phyloP scores from a whole-genome alignment of 257 asterid species.

The Henckelia pumila region DNA sequence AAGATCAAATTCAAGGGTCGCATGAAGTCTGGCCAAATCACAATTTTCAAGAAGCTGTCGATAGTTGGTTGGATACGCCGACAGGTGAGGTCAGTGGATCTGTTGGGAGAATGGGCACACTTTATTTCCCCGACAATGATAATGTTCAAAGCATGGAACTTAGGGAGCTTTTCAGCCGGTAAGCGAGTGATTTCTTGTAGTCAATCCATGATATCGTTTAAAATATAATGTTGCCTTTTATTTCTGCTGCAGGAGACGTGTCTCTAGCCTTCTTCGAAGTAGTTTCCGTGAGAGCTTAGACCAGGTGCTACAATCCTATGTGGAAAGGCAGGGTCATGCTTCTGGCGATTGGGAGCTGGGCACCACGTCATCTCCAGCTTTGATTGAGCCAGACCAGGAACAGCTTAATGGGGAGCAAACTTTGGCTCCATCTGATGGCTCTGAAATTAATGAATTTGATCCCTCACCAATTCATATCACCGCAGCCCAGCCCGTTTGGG shows the following conservation, averaged over 20 bases:
- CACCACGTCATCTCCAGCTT: slow-evolving; percentile 41
- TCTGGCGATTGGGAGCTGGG: slow-evolving; percentile 64
- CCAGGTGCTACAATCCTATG: slow-evolving; percentile 66
- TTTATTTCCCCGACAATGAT: slow-evolving; percentile 55
- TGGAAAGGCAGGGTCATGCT: slow-evolving; percentile 59
- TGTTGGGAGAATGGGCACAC: slow-evolving; percentile 38
- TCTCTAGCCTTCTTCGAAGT: slow-evolving; percentile 78
- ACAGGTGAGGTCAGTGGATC: slow-evolving; percentile 48
- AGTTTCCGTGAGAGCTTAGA: slow-evolving; percentile 71
- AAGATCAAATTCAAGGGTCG: slow-evolving; percentile 44
- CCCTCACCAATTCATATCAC: slow-evolving; percentile 34
- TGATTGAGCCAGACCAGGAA: slow-evolving; percentile 44
- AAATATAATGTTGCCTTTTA: background rate
- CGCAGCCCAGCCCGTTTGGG: slow-evolving; percentile 44
- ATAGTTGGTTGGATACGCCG: slow-evolving; percentile 67
- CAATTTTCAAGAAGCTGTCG: slow-evolving; percentile 57
- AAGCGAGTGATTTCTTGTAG: slow-evolving; percentile 8
- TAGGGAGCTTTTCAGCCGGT: slow-evolving; percentile 88
- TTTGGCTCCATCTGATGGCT: slow-evolving; percentile 27
- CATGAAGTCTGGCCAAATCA: slow-evolving; percentile 55
- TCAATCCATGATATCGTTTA: background rate
- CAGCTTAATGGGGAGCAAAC: slow-evolving; percentile 37
- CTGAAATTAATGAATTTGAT: slow-evolving; percentile 37
- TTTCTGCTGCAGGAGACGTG: slow-evolving; percentile 65
- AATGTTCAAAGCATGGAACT: slow-evolving; percentile 59